Percentiles rank a stretch among this genome's conserved stretches.
Evolutionary conservation across 306 rosid species (phyloP).

Genomic region (Astragalus glycyphyllos): DNA sequence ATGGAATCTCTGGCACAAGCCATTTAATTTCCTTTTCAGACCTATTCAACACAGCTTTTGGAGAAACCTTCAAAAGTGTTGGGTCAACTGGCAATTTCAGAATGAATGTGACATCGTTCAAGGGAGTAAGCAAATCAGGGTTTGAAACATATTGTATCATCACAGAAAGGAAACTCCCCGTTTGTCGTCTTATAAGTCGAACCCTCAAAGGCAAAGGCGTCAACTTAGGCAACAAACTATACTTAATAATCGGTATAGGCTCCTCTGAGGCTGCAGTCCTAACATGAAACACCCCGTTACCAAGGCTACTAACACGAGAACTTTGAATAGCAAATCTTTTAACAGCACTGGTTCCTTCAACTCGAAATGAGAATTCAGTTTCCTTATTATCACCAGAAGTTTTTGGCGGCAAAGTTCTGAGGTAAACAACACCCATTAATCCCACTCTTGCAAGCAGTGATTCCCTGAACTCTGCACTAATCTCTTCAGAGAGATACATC

Average conservation of each 20-base stretch:
- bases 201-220: conserved; percentile 93
- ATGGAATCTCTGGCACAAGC: conserved; percentile 79
- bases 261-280: conserved; percentile 75
- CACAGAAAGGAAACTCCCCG: conserved; percentile 83
- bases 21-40: conserved; percentile 83
- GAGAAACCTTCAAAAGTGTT: conserved; percentile 83
- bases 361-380: conserved; percentile 89
- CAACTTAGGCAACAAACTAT: conserved; percentile 76
- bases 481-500: conserved; percentile 78
- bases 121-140: conserved; percentile 78
- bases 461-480: conserved; percentile 90
- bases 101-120: conserved; percentile 77
- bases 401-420: conserved; percentile 83
- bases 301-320: conserved; percentile 82
- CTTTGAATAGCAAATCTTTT: conserved; percentile 85
- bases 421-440: conserved; percentile 78
- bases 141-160: conserved; percentile 87
- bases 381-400: conserved; percentile 78
- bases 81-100: conserved; percentile 88
- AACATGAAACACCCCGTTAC: conserved; percentile 87
- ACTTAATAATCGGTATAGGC: conserved; percentile 85
- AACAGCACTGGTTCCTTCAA: conserved; percentile 74
- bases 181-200: conserved; percentile 83
- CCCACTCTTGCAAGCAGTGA: conserved; percentile 88
- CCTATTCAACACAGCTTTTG: conserved; percentile 90